A percentile compares a stretch with the other conserved stretches of the same genome.
Evolutionary conservation across 164 flowering plant species (phyloP).

Genomic region (Nelumbo lutea): DNA sequence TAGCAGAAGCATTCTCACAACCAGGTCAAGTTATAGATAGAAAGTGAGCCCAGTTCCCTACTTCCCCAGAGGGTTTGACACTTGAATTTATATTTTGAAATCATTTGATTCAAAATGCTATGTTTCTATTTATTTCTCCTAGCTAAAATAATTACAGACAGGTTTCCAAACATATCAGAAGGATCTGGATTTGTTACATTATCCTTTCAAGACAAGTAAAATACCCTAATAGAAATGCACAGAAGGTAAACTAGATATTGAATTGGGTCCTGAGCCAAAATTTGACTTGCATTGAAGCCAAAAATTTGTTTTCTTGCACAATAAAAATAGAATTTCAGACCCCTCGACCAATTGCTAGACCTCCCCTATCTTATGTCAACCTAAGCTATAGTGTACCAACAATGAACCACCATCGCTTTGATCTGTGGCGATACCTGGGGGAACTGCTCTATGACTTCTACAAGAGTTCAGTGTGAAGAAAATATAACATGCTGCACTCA

Average conservation of each 20-base stretch:
- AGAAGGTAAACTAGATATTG: conserved; percentile 49
- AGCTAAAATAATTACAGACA: conserved; percentile 71
- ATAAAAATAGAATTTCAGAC: no score
- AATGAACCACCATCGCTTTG: not conserved
- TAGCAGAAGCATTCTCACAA: not conserved
- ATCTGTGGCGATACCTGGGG: not conserved
- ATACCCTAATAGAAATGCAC: conserved; percentile 64
- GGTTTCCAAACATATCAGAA: conserved; percentile 66
- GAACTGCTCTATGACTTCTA: not conserved
- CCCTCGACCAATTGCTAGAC: not conserved
- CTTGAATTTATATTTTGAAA: not conserved
- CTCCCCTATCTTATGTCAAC: not conserved
- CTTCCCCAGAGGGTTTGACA: no score
- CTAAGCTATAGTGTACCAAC: not conserved
- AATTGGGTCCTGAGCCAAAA: not conserved
- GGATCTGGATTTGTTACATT: conserved; percentile 95
- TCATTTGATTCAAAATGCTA: not conserved
- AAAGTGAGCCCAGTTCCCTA: not conserved
- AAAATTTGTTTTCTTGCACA: no score
- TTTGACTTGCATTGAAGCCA: not conserved
- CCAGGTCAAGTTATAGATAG: not conserved
- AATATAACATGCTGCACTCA: conserved; percentile 17
- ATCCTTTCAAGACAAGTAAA: conserved; percentile 77
- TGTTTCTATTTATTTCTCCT: conserved; percentile 6
- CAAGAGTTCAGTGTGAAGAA: not conserved